Base-by-base conservation (phyloP, 164 flowering plant species). In the Magnolia sinica region DNA sequence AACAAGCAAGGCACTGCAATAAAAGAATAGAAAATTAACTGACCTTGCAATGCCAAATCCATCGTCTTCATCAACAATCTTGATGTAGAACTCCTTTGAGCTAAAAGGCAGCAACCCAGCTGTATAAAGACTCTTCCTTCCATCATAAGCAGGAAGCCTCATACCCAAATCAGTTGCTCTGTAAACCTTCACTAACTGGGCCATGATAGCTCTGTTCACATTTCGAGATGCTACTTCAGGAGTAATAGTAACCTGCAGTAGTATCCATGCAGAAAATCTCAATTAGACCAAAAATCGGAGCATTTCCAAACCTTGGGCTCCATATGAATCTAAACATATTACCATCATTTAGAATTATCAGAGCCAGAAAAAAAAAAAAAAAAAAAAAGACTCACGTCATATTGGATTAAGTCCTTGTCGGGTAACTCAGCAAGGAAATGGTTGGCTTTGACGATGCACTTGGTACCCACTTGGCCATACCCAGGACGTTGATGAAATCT, bases 71-170 rank as follows among this genome's bases (percentile, higher is more conserved):
- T 81, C 85, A 51, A 52, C 73, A 11, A 89, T 59, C 23, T 52
- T 85, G 4, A 88, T 78, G 4, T 16, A 79, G 80, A 89, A 89
- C 71, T 87, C 90, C 68, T 85, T 85, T 4, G 86, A 82, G 49
- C 65, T 73, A 72, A 90, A 90, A 68, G 93, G 93, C 16, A 88
- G 82, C 18, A 64, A 19, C 13, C 88, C 86, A 70, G 90, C 91
- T 18, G 91, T 90, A 76, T 90, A 90, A 20, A 90, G 84, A 64
- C 77, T 77, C 51, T 70, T 83, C 72, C 81, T 81, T 23, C 91
- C 93, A 85, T 90, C 93, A 82, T 88, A 90, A 74, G 78, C 91
- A 65, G 90, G 91, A 2, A 88, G 83, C 66, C 86, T 79, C 80
- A 58, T 80, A 13, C 88, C 91, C 72, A 87, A 80, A 37, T 87